Evolutionary conservation across 306 rosid genomes (phyloP).

Genomic region (Acacia melanoxylon): DNA sequence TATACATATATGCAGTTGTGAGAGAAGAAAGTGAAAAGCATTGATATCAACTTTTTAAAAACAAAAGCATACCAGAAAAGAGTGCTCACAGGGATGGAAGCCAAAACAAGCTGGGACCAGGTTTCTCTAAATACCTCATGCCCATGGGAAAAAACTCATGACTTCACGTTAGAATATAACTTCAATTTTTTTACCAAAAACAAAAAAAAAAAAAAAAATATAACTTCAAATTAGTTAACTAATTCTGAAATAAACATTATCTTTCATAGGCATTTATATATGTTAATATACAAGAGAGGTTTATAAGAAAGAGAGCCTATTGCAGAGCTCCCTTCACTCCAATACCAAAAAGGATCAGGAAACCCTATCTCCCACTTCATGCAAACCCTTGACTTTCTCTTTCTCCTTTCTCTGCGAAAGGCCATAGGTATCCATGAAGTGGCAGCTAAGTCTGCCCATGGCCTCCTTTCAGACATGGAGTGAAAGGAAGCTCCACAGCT

Average conservation of each 20-base stretch:
- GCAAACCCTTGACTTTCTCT: slow-evolving; percentile 4
- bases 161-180: background rate
- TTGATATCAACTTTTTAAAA: background rate
- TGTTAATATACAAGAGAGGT: background rate
- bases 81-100: background rate
- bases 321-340: slow-evolving; percentile 11
- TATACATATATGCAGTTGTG: background rate
- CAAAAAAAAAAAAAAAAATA: background rate
- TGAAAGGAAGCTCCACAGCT: background rate
- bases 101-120: too few species aligned
- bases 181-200: background rate
- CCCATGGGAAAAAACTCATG: background rate
- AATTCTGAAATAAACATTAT: background rate
- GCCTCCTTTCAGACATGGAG: slow-evolving; percentile 6
- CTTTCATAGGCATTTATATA: background rate
- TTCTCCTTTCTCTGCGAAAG: background rate
- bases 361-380: slow-evolving; percentile 9
- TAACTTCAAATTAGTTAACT: background rate
- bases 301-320: background rate
- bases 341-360: background rate
- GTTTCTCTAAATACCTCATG: background rate
- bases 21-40: background rate
- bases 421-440: slow-evolving; percentile 8
- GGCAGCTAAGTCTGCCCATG: background rate
- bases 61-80: background rate